Evolutionary conservation across 257 asterid species (phyloP).

Genomic region (Ilex aquifolium): DNA sequence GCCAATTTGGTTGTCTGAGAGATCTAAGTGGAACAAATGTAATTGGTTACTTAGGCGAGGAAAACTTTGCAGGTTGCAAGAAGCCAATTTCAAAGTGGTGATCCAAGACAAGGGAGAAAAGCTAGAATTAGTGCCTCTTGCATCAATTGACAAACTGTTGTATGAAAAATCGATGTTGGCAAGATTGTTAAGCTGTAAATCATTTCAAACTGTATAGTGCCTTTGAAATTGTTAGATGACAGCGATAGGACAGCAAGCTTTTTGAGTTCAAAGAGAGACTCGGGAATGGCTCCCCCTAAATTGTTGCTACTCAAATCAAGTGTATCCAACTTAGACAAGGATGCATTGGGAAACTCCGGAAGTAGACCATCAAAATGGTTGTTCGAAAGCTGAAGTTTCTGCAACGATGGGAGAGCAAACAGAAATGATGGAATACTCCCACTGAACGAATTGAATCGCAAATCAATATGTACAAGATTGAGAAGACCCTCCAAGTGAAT

Average conservation of each 20-base stretch:
- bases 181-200: not conserved
- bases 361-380: not conserved
- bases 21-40: not conserved
- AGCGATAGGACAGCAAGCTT: not conserved
- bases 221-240: not conserved
- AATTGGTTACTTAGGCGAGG: not conserved
- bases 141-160: not conserved
- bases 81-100: not conserved
- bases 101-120: not conserved
- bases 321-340: not conserved
- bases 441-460: not conserved
- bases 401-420: not conserved
- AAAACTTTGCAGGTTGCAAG: not conserved
- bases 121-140: not conserved
- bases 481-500: not conserved
- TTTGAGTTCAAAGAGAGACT: not conserved
- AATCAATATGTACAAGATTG: not conserved
- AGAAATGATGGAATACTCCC: not conserved
- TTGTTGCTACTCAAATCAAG: not conserved
- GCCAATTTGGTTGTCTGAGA: not conserved
- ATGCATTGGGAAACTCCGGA: not conserved
- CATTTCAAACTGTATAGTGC: not conserved
- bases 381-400: not conserved
- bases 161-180: not conserved
- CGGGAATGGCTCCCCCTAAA: not conserved